Evolutionary conservation across 192 early-diverging fungal genomes (phyloP).

Genomic region (Podila horticola): DNA sequence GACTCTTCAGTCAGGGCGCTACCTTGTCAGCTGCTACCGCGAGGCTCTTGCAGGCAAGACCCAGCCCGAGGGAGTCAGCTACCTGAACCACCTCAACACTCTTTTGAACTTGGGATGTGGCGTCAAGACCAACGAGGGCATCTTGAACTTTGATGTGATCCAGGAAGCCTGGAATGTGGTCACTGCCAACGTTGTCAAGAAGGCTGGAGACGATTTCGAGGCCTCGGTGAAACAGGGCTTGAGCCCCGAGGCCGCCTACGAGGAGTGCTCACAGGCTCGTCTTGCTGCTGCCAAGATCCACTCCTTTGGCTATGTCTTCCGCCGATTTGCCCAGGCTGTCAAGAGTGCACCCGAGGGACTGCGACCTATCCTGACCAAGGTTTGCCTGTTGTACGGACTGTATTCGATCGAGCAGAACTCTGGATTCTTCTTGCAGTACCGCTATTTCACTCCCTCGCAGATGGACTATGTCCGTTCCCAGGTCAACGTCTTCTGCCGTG

Average conservation of each 20-base stretch:
- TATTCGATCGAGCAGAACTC: conserved; percentile 82
- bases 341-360: conserved; percentile 68
- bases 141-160: conserved; percentile 69
- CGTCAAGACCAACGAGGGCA: conserved; percentile 59
- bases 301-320: conserved; percentile 81
- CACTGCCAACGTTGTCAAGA: conserved; percentile 83
- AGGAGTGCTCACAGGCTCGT: conserved; percentile 84
- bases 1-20: conserved; percentile 87
- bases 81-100: conserved; percentile 69
- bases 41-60: conserved; percentile 78
- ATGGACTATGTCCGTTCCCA: conserved; percentile 72
- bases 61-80: conserved; percentile 77
- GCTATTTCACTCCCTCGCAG: conserved; percentile 78
- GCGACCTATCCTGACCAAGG: conserved; percentile 67
- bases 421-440: conserved; percentile 86
- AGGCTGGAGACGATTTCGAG: conserved; percentile 84
- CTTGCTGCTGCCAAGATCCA: conserved; percentile 85
- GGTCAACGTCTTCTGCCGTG: conserved; percentile 70
- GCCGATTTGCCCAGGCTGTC: conserved; percentile 83
- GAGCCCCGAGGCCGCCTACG: conserved; percentile 83
- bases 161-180: conserved; percentile 84
- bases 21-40: conserved; percentile 76
- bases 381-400: conserved; percentile 83
- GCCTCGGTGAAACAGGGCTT: conserved; percentile 67
- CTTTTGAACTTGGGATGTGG: conserved; percentile 57